phyloP scores from a whole-genome alignment of 2,329 filamentous ascomycete species.

The Diplocarpon rosae region DNA sequence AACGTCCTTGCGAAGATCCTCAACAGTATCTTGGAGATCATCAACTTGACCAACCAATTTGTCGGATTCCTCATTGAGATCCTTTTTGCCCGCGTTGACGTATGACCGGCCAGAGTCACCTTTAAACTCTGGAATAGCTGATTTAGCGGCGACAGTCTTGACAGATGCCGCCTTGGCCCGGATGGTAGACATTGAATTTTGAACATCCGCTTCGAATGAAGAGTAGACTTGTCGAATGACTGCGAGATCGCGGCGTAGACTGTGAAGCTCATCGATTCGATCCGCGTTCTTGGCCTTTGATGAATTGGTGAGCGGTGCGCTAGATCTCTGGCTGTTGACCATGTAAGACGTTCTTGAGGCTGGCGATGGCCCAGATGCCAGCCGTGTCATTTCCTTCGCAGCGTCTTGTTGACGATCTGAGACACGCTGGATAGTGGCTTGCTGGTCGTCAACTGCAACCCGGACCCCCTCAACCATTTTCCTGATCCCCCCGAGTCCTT shows the following conservation, averaged over 20 bases:
- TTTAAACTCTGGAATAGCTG: slow-evolving; percentile 58
- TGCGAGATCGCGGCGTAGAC: slow-evolving; percentile 75
- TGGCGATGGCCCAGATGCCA: slow-evolving; percentile 19
- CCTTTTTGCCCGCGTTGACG: slow-evolving; percentile 77
- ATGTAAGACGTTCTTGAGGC: slow-evolving; percentile 23
- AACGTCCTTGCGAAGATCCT: slow-evolving; percentile 95
- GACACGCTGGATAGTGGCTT: slow-evolving; percentile 70
- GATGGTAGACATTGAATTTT: slow-evolving; percentile 75
- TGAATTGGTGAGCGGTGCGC: slow-evolving; percentile 22
- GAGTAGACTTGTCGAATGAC: slow-evolving; percentile 89
- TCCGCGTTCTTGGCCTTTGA: slow-evolving; percentile 32
- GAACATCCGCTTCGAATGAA: slow-evolving; percentile 78
- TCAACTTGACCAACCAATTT: slow-evolving; percentile 85
- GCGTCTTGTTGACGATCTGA: slow-evolving; percentile 86
- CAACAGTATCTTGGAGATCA: slow-evolving; percentile 91
- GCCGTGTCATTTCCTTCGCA: slow-evolving; percentile 68
- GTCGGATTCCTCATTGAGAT: slow-evolving; percentile 77
- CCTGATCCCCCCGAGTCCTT: slow-evolving; percentile 71
- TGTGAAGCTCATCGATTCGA: slow-evolving; percentile 70
- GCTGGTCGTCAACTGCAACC: slow-evolving; percentile 73
- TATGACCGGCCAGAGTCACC: slow-evolving; percentile 76
- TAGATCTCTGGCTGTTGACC: slow-evolving; percentile 14
- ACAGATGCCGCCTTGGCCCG: slow-evolving; percentile 72
- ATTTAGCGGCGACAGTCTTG: slow-evolving; percentile 63
- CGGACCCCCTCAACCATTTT: slow-evolving; percentile 78